Base-by-base conservation (phyloP, 2,329 filamentous ascomycete species). In the Leptosphaerulina australis region DNA sequence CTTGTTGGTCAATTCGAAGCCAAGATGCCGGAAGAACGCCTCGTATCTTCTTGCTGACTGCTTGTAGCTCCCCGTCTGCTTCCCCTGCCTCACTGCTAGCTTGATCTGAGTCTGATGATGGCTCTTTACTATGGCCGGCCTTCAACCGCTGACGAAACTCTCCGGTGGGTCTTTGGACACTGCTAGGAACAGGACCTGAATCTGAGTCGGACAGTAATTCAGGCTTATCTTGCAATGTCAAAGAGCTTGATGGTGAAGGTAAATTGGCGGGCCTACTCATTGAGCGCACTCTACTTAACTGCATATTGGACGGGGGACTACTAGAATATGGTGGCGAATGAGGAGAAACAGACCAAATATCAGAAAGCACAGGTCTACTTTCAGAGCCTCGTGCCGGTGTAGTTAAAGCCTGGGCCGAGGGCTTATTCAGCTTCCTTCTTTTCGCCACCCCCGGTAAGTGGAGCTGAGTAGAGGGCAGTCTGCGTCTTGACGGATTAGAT, bases 21-120 rank as follows among this genome's bases (percentile, higher is more conserved):
- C 77, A 80, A 1, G 78, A 80, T 22, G 78, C 78, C 20, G 78
- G 78, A 14, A 80, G 61, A 6, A 80, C 78, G 10, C 77, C 77
- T 63, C 68, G 76, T 37, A 80, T 80, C 28, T 71, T 72, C 44
- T 69, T 76, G 8, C 68, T 63, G 30, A 74, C 72, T 25, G 66
- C 58, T 33, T 59, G 60, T 10, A 78, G 45, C 40, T 67, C 68
- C 5, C 50, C 56, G 12, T 72, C 65, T 20, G 61, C 66, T 5
- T 66, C 59, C 31, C 72, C 69, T 4, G 67, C 59, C 15, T 72
- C 65, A 21, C 60, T 61, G 25, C 35, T 50, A 4, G 62, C 62
- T 20, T 57, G 56, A 6, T 61, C 57, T 10, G 57, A 52, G 10
- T 46, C 56, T 4, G 60, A 64, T 7, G 60, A 58, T 11, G 55